Base-by-base conservation (phyloP, 2,329 filamentous ascomycete species). In the Mycogone perniciosa region DNA sequence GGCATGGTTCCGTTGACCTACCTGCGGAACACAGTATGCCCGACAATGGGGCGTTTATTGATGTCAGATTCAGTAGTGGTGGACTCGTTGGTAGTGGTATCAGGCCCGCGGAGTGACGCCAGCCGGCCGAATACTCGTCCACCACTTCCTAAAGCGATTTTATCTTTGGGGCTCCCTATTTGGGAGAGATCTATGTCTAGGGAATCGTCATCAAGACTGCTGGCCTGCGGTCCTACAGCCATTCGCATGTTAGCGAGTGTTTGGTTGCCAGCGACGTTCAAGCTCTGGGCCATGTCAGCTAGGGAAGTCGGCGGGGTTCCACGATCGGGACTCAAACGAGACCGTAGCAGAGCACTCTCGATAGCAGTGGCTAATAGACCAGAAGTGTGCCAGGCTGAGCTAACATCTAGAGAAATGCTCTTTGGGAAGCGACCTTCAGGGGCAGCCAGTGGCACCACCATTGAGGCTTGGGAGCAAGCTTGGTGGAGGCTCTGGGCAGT, bases 211-310 rank as follows among this genome's bases (percentile, higher is more conserved):
- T 63, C 58, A 29, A 62, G 57, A 4, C 61, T 62, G 6, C 63
- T 61, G 7, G 64, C 60, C 7, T 62, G 60, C 9, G 57, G 50
- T 37, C 69, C 62, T 53, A 88, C 71, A 46, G 79, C 83, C 72
- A 95, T 81, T 52, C 82, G 79, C 44, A 95, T 73, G 54, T 85
- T 84, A 6, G 86, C 88, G 33, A 97, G 82, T 29, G 81, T 86
- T 62, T 91, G 89, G 54, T 82, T 86, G n/a, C 88, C 89, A 51
- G 86, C 84, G 31, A 82, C 76, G 58, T 89, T 91, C 48, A 95
- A 71, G 9, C 80, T 74, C 48, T 82, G 80, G 31, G 84, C 79
- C 42, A 92, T 68, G 46, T 82, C 77, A 37, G 79, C 76, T 42
- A 93, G 69, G 1, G 76, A 81, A 27, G 62, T 75, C 54, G 70